Conservation (phyloP, 1,284 basidiomycete species). For the Phellinidium pouzarii region DNA sequence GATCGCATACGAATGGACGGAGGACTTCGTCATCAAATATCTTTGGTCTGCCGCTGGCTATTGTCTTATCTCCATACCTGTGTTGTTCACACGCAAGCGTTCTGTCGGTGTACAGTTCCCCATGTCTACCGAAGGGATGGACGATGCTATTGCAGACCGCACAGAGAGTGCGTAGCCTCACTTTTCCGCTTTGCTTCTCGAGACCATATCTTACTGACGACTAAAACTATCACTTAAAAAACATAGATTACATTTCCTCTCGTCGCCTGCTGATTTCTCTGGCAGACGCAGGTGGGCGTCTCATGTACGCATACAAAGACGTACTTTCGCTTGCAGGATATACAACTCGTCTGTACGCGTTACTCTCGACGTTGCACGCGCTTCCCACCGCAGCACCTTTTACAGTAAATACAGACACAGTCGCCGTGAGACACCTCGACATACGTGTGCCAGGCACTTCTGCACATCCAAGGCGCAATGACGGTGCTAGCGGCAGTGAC, state of each 20-base stretch:
- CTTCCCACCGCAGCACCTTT: constrained; percentile 45
- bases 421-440: constrained; percentile 67
- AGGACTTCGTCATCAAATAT: constrained; percentile 93
- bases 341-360: constrained; percentile 83
- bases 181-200: constrained; percentile 9
- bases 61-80: constrained; percentile 81
- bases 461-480: not conserved
- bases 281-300: constrained; percentile 88
- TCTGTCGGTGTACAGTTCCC: constrained; percentile 38
- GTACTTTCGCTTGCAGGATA: constrained; percentile 90
- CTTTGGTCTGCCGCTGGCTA: constrained; percentile 90
- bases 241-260: constrained; percentile 88
- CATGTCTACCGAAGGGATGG: constrained; percentile 15
- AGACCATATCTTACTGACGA: constrained; percentile 3
- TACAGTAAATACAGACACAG: constrained; percentile 32
- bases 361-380: constrained; percentile 81
- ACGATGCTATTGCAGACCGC: constrained; percentile 43
- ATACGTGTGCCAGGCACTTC: constrained; percentile 55
- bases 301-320: constrained; percentile 92
- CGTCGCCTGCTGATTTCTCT: constrained; percentile 88
- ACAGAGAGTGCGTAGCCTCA: constrained; percentile 50
- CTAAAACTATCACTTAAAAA: not conserved
- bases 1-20: constrained; percentile 84
- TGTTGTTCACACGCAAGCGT: constrained; percentile 56
- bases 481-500: not conserved